Evolutionary conservation across 176 grass and related monocot species (phyloP).

Genomic region (Hyparrhenia diplandra): DNA sequence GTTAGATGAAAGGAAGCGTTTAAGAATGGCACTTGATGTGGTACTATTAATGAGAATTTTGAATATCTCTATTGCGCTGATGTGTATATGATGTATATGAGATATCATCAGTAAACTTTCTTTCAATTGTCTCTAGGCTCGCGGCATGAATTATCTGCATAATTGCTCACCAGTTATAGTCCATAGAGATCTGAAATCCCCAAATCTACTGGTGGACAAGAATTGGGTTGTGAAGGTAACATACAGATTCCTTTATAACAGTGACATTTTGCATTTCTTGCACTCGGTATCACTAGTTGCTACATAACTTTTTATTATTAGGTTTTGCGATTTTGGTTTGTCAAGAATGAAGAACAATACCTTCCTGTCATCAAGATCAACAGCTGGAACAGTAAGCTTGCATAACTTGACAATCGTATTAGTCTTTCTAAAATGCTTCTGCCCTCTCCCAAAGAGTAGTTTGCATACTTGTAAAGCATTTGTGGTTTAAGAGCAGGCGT

Average conservation of each 20-base stretch:
- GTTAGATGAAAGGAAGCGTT: conserved; percentile 76
- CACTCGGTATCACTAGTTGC: conserved; percentile 1
- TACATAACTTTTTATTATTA: conserved; percentile 35
- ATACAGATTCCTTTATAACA: conserved; percentile 19
- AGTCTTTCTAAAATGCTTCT: not conserved
- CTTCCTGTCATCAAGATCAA: conserved; percentile 97
- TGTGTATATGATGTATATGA: not conserved
- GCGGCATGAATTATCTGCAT: conserved; percentile 99
- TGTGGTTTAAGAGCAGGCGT: not conserved
- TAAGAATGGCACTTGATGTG: conserved; percentile 97
- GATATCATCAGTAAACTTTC: conserved; percentile 31
- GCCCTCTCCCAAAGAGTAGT: not conserved
- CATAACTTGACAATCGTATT: not conserved
- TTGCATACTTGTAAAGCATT: not conserved
- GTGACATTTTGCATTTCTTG: not conserved
- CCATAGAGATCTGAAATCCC: conserved; percentile 97
- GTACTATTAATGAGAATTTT: conserved; percentile 45
- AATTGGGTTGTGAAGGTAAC: conserved; percentile 99
- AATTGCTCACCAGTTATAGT: conserved; percentile 86
- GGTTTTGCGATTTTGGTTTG: conserved; percentile 99
- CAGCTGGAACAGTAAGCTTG: conserved; percentile 93
- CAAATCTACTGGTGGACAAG: conserved; percentile 96
- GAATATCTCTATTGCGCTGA: conserved; percentile 17
- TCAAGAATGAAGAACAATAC: conserved; percentile 96
- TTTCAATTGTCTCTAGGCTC: conserved; percentile 53